Conservation (phyloP, 2,329 filamentous ascomycete genomes). For the Claviceps capensis region DNA sequence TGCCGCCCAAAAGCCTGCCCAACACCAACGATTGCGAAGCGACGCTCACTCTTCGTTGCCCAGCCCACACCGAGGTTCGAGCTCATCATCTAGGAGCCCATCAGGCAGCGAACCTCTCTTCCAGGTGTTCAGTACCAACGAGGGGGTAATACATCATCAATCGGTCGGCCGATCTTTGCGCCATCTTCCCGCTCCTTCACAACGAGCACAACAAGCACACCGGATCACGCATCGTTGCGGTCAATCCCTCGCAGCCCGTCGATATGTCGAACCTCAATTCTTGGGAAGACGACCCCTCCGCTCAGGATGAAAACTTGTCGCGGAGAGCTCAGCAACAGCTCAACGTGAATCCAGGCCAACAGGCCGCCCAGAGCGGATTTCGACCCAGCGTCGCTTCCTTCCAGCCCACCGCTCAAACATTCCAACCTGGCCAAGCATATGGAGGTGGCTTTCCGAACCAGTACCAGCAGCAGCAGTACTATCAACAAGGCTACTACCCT, state of each 20-base stretch:
- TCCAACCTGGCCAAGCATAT: conserved; percentile 59
- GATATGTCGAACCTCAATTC: conserved; percentile 82
- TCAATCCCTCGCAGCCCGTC: background rate
- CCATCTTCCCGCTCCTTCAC: background rate
- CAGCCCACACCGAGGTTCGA: background rate
- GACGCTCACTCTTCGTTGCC: background rate
- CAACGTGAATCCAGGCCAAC: conserved; percentile 46
- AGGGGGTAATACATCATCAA: background rate
- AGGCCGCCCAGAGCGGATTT: conserved; percentile 30
- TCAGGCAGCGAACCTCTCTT: background rate
- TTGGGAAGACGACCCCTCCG: conserved; percentile 80
- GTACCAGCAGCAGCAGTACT: conserved; percentile 36
- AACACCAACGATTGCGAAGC: background rate
- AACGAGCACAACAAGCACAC: background rate
- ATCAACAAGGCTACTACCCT: conserved; percentile 42
- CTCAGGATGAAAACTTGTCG: conserved; percentile 65
- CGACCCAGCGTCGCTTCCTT: conserved; percentile 48
- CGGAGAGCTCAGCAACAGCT: conserved; percentile 64
- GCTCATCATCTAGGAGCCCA: background rate
- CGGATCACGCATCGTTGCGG: too few relatives aligned
- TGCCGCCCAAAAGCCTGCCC: conserved; percentile 2
- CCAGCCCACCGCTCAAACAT: conserved; percentile 55
- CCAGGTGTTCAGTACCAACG: background rate
- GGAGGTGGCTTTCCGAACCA: conserved; percentile 42
- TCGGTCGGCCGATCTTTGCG: background rate